phyloP scores from a whole-genome alignment of 768 basidiomycete genomes.

The Suillus spraguei region DNA sequence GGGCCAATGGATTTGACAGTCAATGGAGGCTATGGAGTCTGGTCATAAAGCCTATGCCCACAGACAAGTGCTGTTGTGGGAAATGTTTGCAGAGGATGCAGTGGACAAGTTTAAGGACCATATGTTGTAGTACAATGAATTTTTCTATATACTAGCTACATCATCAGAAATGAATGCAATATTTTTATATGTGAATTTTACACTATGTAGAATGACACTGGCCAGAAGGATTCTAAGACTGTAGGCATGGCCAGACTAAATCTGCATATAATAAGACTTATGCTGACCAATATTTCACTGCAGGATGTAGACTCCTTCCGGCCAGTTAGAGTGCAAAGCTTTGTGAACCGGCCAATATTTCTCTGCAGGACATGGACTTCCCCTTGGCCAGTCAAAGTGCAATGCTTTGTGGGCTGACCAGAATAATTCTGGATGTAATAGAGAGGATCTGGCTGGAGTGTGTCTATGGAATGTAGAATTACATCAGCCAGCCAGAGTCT shows the following conservation, averaged over 20 bases:
- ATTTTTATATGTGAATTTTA: too few relatives aligned
- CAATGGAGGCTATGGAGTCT: neutral
- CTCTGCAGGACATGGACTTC: neutral
- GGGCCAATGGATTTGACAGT: neutral
- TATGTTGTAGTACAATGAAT: neutral
- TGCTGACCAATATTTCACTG: neutral
- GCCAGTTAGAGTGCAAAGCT: neutral
- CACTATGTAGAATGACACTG: neutral
- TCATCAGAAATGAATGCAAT: too few relatives aligned
- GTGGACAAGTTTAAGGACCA: constrained; percentile 7
- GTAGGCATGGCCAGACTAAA: too few relatives aligned
- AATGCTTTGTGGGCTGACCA: neutral
- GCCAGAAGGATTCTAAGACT: too few relatives aligned
- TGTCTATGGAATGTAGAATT: too few relatives aligned
- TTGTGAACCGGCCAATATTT: neutral
- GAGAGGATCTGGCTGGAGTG: too few relatives aligned
- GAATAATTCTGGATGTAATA: neutral
- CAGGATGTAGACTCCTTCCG: neutral
- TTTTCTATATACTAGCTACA: neutral
- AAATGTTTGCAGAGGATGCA: neutral
- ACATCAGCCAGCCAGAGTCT: too few relatives aligned
- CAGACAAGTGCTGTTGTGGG: constrained; percentile 6
- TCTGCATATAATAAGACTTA: too few relatives aligned
- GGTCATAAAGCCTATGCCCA: constrained; percentile 10
- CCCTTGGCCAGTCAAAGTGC: too few relatives aligned